Evolutionary conservation across 306 rosid species (phyloP), one percentile per base, ranked within the genome.

Genomic region (Parietaria judaica): DNA sequence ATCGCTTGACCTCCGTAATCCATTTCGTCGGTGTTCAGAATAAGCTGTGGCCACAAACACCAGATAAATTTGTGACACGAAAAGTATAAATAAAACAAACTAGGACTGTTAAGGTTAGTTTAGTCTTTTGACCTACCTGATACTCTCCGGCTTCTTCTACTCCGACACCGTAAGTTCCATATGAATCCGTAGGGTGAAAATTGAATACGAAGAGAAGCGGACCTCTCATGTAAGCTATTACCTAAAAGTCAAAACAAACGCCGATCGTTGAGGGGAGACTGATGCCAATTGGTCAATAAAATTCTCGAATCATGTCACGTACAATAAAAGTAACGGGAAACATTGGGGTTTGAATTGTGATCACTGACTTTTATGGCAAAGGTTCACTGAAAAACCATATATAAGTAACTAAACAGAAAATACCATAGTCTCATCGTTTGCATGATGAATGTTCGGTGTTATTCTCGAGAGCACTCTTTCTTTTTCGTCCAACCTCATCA

Each of bases 61-160:
- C 31, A 35, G 51, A 65, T n/a, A 45, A 23, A 15, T 44, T 61
- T 13, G 3, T 11, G 17, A 0, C 36, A 12, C 6, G 58, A 60
- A 47, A 58, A 6, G 14, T 1, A 34, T 13, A 15, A 16, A 14
- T 15, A 12, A 9, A 13, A 51, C 35, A 36, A 41, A 58, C 6
- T 36, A 45, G 46, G 10, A 5, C 48, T 35, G 31, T 23, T 10
- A 7, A 41, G 53, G 7, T 45, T 61, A 43, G 37, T 44, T 60
- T 53, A 49, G 3, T 17, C 14, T 36, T 23, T 23, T 23, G 50
- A 75, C 90, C 60, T 76, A 92, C 98, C 70, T 81, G 86, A 79
- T 92, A 92, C 51, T 88, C 98, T 70, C 98, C 98, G 54, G 98
- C 98, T 73, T 92, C 98, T 69, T 92, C 98, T 60, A 86, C 95